Base-by-base conservation (phyloP, 2,329 filamentous ascomycete species). In the Phyllosticta ampelicida region DNA sequence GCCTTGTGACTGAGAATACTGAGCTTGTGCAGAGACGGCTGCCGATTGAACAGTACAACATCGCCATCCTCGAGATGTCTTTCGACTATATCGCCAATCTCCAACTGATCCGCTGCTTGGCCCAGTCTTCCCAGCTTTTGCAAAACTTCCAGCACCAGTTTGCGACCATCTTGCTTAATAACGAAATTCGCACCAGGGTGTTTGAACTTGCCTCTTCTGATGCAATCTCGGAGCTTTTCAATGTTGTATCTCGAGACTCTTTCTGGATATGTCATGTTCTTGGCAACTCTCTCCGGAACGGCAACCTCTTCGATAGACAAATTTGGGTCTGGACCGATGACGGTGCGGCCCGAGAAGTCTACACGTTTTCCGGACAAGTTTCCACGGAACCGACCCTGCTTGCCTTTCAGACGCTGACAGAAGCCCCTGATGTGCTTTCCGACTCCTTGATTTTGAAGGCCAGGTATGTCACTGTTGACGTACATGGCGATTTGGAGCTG, bases 361-460 rank as follows among this genome's bases (percentile, higher is more conserved):
- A 99, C 94, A 80, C 94, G 92, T 74, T 99, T 99, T 70, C 94
- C 94, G 0, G 92, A 97, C 60, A 99, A 74, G 67, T 99, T 99
- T 60, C 95, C 94, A 75, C 94, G 86, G 74, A 99, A 99, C 57
- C 94, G 89, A 57, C 94, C 94, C 69, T 97, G 92, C 69, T 99
- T 99, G 64, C 94, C 94, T 74, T 99, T 99, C 53, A 99, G 74
- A 16, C 94, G 85, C 73, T 97, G 94, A 61, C 92, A 96, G 69
- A 99, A 95, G 18, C 94, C 94, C 65, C 94, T 84, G 66, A 94
- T 95, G 0, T 88, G 83, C 71, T 95, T 96, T 60, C 90, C 89
- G 61, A 90, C 86, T 9, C 90, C 89, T 66, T 95, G 90, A 10
- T 55, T 21, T 65, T 91, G 86, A n/a, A 99, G 80, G 26, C 92